Conservation (phyloP, 345 rosid species). For the Lagerstroemia speciosa region DNA sequence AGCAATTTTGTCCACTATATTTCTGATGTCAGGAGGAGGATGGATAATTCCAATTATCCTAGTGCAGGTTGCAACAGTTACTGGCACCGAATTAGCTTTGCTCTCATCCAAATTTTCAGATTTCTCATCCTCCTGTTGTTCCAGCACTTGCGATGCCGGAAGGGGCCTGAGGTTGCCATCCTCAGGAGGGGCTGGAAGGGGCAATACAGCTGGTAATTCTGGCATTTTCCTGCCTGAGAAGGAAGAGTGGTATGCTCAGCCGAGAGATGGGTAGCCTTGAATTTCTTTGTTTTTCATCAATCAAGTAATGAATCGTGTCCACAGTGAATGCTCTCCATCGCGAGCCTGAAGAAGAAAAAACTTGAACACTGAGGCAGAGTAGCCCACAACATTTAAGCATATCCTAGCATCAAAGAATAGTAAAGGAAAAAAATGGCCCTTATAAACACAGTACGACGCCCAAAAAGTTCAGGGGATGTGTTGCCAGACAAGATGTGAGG, state of each 20-base stretch:
- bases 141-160: constrained; percentile 53
- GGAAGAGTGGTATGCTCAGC: not conserved
- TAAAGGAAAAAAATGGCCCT: not conserved
- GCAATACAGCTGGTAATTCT: constrained; percentile 42
- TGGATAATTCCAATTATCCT: constrained; percentile 70
- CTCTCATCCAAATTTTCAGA: constrained; percentile 31
- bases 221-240: constrained; percentile 29
- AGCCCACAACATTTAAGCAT: not conserved
- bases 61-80: constrained; percentile 62
- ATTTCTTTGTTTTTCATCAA: too few relatives aligned
- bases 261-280: not conserved
- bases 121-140: constrained; percentile 30
- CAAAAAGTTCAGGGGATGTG: not conserved
- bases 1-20: constrained; percentile 72
- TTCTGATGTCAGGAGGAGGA: constrained; percentile 79
- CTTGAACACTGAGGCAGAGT: not conserved
- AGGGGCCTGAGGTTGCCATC: constrained; percentile 53
- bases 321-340: too few relatives aligned
- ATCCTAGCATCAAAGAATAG: not conserved
- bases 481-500: not conserved
- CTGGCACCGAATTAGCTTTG: constrained; percentile 26
- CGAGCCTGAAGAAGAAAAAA: too few relatives aligned
- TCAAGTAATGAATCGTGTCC: too few relatives aligned
- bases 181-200: constrained; percentile 69
- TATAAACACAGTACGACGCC: too few relatives aligned